These are phyloP conservation scores for Pichia sp. DNA, from an alignment of 1,139 yeast species.

Conservation along the genomic window DNA sequence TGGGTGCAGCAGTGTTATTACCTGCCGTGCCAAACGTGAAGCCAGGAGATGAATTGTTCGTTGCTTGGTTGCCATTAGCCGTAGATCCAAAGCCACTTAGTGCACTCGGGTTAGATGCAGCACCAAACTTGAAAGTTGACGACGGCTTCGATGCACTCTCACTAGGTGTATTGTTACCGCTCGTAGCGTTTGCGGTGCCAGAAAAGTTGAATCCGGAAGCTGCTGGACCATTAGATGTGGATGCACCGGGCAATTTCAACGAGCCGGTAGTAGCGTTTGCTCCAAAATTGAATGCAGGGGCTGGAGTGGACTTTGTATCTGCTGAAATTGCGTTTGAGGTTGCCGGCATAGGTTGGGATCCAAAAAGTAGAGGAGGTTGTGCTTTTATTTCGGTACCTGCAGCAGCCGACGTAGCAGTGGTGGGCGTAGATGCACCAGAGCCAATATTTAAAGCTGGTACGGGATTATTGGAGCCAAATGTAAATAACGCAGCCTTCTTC, in stretches of 20 bases:
- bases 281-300: slow-evolving; percentile 2
- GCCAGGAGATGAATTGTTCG: no score
- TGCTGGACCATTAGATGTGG: background rate
- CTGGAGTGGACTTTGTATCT: background rate
- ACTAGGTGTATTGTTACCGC: no score
- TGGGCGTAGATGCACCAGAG: background rate
- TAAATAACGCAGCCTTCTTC: background rate
- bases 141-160: background rate
- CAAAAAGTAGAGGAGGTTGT: background rate
- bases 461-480: background rate
- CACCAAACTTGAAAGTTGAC: slow-evolving; percentile 4
- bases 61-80: no score
- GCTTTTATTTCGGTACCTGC: background rate
- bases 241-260: no score
- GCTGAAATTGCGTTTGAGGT: no score
- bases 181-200: no score
- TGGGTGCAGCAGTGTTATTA: no score
- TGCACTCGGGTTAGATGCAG: no score
- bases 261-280: background rate
- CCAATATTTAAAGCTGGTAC: background rate
- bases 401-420: background rate
- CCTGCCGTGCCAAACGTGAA: no score
- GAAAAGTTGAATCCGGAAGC: no score
- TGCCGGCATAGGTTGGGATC: no score
- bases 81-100: no score